Conservation (phyloP, 1,284 basidiomycete species). For the Malassezia obtusa region DNA sequence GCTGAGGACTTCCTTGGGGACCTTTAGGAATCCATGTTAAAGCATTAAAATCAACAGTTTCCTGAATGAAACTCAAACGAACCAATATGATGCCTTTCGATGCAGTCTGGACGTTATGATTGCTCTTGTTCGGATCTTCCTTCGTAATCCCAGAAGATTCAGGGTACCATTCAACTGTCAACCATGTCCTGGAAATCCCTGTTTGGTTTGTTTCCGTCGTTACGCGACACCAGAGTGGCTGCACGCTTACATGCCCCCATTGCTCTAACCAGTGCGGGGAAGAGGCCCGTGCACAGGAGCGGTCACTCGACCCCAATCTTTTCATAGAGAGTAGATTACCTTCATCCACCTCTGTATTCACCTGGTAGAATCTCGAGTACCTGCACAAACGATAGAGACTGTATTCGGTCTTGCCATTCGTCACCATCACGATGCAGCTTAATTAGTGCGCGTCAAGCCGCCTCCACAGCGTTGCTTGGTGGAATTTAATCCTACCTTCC, state of each 20-base stretch:
- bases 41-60: neutral
- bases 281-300: neutral
- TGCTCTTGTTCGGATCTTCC: too few relatives aligned
- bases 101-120: too few relatives aligned
- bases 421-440: neutral
- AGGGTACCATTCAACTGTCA: neutral
- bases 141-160: too few relatives aligned
- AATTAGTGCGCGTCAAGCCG: neutral
- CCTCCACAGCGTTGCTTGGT: neutral
- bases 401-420: neutral
- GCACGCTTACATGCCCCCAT: conserved; percentile 15
- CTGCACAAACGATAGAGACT: neutral
- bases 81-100: too few relatives aligned
- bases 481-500: neutral
- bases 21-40: neutral
- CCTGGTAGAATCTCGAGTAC: neutral
- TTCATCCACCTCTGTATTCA: neutral
- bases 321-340: too few relatives aligned
- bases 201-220: neutral
- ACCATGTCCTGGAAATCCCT: neutral
- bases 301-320: too few relatives aligned
- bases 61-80: conserved; percentile 3
- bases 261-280: neutral
- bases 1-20: neutral
- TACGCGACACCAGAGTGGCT: conserved; percentile 10